Base-by-base conservation (phyloP, 768 basidiomycete species). In the Nidularia sp. region DNA sequence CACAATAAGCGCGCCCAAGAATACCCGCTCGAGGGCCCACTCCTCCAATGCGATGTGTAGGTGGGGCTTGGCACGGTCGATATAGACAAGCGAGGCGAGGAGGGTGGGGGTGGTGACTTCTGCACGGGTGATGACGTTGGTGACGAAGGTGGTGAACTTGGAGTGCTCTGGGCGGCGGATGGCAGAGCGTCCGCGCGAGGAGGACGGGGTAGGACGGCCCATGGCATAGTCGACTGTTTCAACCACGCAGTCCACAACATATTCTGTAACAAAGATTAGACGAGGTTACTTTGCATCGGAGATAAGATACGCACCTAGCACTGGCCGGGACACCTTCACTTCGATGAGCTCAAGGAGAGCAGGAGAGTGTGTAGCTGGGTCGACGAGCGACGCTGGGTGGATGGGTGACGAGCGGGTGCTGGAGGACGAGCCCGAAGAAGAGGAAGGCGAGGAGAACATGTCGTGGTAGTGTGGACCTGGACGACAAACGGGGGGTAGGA, bases 11-110 rank as follows among this genome's bases (percentile, higher is more conserved):
- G 91, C 85, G 48, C 93, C 93, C 42, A 95, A 80, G 70, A 95
- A 94, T 32, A 95, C 92, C 41, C 93, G 84, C 69, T 94, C 91
- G 47, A 89, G 77, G 10, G 92, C 93, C 88, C 88, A 90, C 61
- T 89, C 84, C 63, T 90, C 87, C 54, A 88, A 73, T 6, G 86
- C 86, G 57, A 90, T 90, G 62, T 88, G 85, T 42, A 92, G 76
- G 66, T 90, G 86, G 2, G 86, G 86, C 59, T 84, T 84, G 2
- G 89, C 86, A 51, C 90, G 72, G 69, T 84, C 73, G 63, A 91
- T 85, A 68, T 91, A 92, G 64, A 85, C 86, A 49, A 90, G 81
- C 5, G 88, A 67, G 34, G 80, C 81, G 52, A 91, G 77, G 60
- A 90, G 66, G 46, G 83, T 84, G 41, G 88, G 77, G 47, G 83